phyloP scores from a whole-genome alignment of 495 filamentous ascomycete species.

The Parachaetomium inaequale region DNA sequence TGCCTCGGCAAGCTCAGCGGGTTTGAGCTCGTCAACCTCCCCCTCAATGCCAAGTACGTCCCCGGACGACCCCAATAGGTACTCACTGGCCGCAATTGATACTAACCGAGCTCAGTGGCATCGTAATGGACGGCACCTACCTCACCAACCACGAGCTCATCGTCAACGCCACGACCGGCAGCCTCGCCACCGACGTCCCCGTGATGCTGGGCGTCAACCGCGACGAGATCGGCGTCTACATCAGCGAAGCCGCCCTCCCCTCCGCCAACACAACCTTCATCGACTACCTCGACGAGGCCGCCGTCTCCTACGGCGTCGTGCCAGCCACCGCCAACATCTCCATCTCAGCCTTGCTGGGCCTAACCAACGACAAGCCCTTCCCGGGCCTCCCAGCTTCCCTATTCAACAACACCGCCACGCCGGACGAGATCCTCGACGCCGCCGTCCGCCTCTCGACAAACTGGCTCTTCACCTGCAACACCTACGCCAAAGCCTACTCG shows the following conservation, averaged over 20 bases:
- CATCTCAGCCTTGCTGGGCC: constrained; percentile 19
- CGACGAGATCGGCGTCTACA: constrained; percentile 39
- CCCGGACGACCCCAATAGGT: background rate
- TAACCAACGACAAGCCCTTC: background rate
- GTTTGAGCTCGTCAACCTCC: constrained; percentile 32
- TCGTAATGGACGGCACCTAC: constrained; percentile 39
- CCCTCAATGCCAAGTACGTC: constrained; percentile 34
- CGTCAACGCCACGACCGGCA: constrained; percentile 24
- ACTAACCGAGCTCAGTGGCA: constrained; percentile 14
- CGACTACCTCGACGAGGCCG: constrained; percentile 20
- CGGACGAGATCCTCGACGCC: constrained; percentile 20
- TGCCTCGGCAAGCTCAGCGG: constrained; percentile 38
- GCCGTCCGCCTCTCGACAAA: constrained; percentile 35
- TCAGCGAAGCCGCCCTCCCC: constrained; percentile 22
- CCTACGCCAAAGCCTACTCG: constrained; percentile 35
- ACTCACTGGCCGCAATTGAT: background rate
- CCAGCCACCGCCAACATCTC: constrained; percentile 21
- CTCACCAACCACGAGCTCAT: constrained; percentile 28
- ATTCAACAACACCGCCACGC: constrained; percentile 22
- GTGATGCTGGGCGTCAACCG: constrained; percentile 42
- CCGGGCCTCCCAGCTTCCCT: background rate
- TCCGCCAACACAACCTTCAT: constrained; percentile 16
- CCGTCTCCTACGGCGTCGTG: background rate
- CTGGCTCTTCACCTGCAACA: constrained; percentile 38
- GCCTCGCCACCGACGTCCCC: constrained; percentile 24